phyloP scores from a whole-genome alignment of 2,329 filamentous ascomycete species.

The Coniochaeta pulveracea region DNA sequence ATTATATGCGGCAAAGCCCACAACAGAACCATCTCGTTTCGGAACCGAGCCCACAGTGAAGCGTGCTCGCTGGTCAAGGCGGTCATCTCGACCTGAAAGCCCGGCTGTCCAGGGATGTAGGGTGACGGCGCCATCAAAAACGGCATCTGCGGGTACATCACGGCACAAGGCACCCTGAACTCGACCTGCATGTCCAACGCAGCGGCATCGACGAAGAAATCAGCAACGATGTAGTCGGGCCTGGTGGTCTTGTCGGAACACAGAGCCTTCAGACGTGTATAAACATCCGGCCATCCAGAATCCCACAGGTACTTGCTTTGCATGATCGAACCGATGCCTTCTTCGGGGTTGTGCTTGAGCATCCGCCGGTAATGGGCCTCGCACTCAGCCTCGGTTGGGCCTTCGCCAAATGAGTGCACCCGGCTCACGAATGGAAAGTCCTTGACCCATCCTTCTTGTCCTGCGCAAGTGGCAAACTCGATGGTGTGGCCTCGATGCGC shows the following conservation, averaged over 20 bases:
- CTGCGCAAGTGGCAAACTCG: constrained; percentile 18
- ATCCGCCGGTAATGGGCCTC: constrained; percentile 1
- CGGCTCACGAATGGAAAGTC: constrained; percentile 7
- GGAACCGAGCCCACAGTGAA: constrained; percentile 22
- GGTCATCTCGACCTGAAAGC: constrained; percentile 23
- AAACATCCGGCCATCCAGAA: constrained; percentile 1
- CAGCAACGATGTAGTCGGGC: constrained; percentile 27
- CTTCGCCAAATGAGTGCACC: neutral
- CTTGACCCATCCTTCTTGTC: constrained; percentile 17
- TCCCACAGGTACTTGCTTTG: constrained; percentile 3
- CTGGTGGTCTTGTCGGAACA: constrained; percentile 6
- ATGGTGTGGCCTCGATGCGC: constrained; percentile 15
- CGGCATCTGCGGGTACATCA: constrained; percentile 28
- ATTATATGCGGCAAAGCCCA: constrained; percentile 17
- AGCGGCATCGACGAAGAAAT: constrained; percentile 29
- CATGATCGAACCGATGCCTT: constrained; percentile 2
- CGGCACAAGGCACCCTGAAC: constrained; percentile 23
- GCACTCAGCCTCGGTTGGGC: neutral
- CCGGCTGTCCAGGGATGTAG: constrained; percentile 28
- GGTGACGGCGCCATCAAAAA: constrained; percentile 21
- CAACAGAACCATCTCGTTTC: constrained; percentile 21
- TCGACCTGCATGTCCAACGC: constrained; percentile 25
- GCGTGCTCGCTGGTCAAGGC: constrained; percentile 24
- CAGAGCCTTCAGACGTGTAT: neutral
- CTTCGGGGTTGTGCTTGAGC: neutral